Base-by-base conservation (phyloP, 768 basidiomycete genomes). In the Podaxis carcinomalis region DNA sequence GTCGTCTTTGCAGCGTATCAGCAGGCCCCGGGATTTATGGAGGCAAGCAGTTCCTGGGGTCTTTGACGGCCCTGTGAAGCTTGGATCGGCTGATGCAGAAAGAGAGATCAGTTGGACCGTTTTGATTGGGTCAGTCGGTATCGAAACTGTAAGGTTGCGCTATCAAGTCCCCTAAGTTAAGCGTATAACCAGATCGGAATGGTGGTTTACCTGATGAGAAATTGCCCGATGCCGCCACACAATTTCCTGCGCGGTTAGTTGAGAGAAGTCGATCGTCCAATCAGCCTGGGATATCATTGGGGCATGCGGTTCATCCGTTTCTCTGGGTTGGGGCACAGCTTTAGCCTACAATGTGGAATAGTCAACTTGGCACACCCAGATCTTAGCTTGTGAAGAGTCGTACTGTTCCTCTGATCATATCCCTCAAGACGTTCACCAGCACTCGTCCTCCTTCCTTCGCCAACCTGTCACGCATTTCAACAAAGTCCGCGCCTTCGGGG, bases 351-450 rank as follows among this genome's bases (percentile, higher is more conserved):
- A 23, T 28, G 23, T 51, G 11, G 14, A 3, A n/a, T 42, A 7
- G 35, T 54, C 16, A 57, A 9, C 32, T 4, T 21, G 16, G 53
- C 19, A 13, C 27, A 9, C 42, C 14, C 5, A 35, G 11, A 47
- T 63, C 19, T 7, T 21, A 19, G 3, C 6, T 7, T n/a, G 36
- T 21, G 27, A 54, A 21, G 49, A 57, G 57, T 7, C 23, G 46
- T 32, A 60, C 35, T 59, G 77, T 58, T 64, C 88, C 89, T 62
- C 69, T 49, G 11, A 53, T 83, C 75, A 93, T 84, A 32, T 83
- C 77, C 44, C 89, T 80, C 11, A 96, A 72, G 14, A 89, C 83
- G 2, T 83, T 75, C 2, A 93, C 90, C 19, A 97, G 77, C 1
- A 94, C 73, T 36, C 79, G 73, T 0, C 91, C 94, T 0, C 93